Percentiles rank a stretch among this genome's conserved stretches.
These are phyloP conservation scores for Alternaria triticimaculans DNA, from an alignment of 2,329 filamentous ascomycete genomes.

Conservation along the genomic window DNA sequence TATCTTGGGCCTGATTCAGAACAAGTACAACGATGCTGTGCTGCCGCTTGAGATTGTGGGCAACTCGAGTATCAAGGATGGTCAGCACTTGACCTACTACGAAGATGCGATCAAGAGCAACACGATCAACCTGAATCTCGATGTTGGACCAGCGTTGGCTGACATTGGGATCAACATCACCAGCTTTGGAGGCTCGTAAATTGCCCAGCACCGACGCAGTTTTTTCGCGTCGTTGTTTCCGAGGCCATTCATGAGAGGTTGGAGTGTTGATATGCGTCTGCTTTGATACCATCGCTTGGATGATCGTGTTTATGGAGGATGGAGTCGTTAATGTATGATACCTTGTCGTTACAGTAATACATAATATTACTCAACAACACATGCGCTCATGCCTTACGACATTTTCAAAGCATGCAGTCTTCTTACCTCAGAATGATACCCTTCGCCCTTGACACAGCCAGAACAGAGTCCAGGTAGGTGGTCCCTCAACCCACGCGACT, in stretches of 20 bases:
- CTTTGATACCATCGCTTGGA: background rate
- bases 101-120: conserved; percentile 60
- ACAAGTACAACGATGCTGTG: conserved; percentile 61
- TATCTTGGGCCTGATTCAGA: conserved; percentile 55
- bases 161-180: conserved; percentile 37
- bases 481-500: too few species aligned
- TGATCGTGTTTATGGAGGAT: background rate
- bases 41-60: conserved; percentile 64
- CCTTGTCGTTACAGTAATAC: background rate
- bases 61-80: conserved; percentile 58
- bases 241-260: background rate
- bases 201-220: background rate
- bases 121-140: conserved; percentile 61
- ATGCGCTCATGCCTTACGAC: rapidly evolving
- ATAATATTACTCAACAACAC: background rate
- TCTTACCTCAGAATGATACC: too few species aligned
- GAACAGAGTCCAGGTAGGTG: too few species aligned
- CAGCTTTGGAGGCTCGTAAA: conserved; percentile 3
- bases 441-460: too few species aligned
- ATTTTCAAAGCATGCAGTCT: rapidly evolving
- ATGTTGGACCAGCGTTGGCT: conserved; percentile 45
- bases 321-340: conserved; percentile 2
- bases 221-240: background rate
- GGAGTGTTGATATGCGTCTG: background rate
- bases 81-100: conserved; percentile 63